Base-by-base conservation (phyloP, 164 flowering plant species). In the Berberis thunbergii region DNA sequence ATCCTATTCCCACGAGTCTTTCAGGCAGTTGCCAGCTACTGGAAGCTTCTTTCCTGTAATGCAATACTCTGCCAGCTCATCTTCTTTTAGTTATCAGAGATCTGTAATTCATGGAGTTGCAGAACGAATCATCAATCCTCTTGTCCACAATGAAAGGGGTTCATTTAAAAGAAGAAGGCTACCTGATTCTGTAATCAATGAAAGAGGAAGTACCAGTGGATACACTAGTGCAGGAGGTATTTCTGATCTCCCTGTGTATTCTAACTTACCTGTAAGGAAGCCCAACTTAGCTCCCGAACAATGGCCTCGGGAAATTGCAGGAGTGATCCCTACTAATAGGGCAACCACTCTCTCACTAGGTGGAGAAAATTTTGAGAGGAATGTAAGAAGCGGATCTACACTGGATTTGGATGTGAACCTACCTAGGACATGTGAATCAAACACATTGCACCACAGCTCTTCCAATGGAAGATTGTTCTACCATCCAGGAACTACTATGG, bases 331-430 rank as follows among this genome's bases (percentile, higher is more conserved):
- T 5, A 26, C 59, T 26, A 60, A 75, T 49, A 68, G 78, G 72
- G 74, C 78, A 41, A 73, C 72, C 71, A 69, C 69, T 53, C 76
- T 76, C 54, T 72, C 80, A 48, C 67, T 77, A 13, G 76, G 78
- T 48, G 78, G 72, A 66, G 91, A 82, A 64, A 65, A 74, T 64
- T 76, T 81, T 60, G 59, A 59, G 39, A 78, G 89, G 77, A 88
- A 86, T 80, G 91, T 88, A 65, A 79, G 96, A 75, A 81, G 87
- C 64, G 79, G 85, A 57, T 57, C 82, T 61, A 64, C 79, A 45
- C 66, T 72, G 65, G 84, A 81, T 63, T 60, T 78, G 67, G 87
- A 81, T 63, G 43, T 80, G 41, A 73, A 77, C 68, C 49, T 73
- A 12, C 66, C 67, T 55, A 74, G 83, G 61, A 61, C 72, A 13